These are phyloP conservation scores for Sugiyamaella grinbergsii DNA, from an alignment of 1,139 yeast species.

Conservation along the genomic window DNA sequence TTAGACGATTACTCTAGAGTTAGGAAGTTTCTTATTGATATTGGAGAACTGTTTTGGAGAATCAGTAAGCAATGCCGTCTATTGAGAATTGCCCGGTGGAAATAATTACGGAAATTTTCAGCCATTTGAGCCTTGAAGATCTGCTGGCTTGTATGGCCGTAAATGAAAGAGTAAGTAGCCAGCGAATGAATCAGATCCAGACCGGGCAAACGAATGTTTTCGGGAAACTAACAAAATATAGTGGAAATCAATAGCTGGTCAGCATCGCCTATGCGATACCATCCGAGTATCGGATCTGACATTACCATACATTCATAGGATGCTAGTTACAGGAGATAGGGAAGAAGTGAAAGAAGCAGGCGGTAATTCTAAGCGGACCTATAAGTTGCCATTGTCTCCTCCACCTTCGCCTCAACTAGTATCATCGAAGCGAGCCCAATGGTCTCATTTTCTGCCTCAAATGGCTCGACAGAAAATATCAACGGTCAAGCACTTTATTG, in stretches of 20 bases:
- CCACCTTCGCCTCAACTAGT: neutral
- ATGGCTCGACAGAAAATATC: conserved; percentile 5
- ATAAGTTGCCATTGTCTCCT: neutral
- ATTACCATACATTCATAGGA: conserved; percentile 3
- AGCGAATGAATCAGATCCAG: conserved; percentile 20
- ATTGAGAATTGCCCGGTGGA: conserved; percentile 26
- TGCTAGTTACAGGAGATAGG: neutral
- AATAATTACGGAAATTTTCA: conserved; percentile 26
- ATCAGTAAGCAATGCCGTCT: conserved; percentile 13
- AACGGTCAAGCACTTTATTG: neutral
- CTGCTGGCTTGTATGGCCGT: conserved; percentile 25
- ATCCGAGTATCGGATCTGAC: conserved; percentile 15
- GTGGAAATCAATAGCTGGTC: conserved; percentile 17
- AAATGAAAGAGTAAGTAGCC: conserved; percentile 17
- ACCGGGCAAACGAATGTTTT: conserved; percentile 18
- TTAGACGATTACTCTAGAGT: too few species aligned
- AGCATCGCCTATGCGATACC: conserved; percentile 14
- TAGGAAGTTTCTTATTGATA: neutral
- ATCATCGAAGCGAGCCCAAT: neutral
- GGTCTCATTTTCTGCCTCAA: neutral
- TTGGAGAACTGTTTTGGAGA: neutral
- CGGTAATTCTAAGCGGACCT: neutral
- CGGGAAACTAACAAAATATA: neutral
- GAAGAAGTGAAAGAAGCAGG: conserved; percentile 3
- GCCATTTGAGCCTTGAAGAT: conserved; percentile 25